Conservation (phyloP, 2,329 filamentous ascomycete species). For the Magnaporthiopsis incrustans region DNA sequence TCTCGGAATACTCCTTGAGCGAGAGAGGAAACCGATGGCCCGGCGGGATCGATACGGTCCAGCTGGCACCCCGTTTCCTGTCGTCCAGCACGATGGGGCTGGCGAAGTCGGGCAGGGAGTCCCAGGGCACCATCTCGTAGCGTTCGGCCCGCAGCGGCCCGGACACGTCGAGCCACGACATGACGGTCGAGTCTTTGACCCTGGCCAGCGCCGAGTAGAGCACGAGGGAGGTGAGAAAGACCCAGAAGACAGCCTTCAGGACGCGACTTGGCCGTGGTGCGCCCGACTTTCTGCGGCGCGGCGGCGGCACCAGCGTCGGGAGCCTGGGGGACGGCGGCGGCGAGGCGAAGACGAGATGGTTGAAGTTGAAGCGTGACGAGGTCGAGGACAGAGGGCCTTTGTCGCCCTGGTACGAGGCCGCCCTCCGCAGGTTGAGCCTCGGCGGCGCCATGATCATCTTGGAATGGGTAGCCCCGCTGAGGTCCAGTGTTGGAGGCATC, state of each 20-base stretch:
- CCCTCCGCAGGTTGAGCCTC: constrained; percentile 50
- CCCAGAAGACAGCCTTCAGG: constrained; percentile 46
- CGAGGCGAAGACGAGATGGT: constrained; percentile 57
- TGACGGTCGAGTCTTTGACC: constrained; percentile 21
- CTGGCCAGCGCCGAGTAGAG: constrained; percentile 38
- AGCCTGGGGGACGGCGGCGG: constrained; percentile 65
- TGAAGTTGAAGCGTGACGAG: constrained; percentile 57
- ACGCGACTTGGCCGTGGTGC: constrained; percentile 51
- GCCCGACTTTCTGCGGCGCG: constrained; percentile 53
- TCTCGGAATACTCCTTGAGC: constrained; percentile 57
- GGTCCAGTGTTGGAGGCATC: constrained; percentile 40
- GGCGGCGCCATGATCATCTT: constrained; percentile 47
- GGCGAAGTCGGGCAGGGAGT: constrained; percentile 61
- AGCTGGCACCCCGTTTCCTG: constrained; percentile 54
- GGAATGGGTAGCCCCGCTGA: constrained; percentile 34
- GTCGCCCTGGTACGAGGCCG: constrained; percentile 47
- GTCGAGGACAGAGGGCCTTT: constrained; percentile 48
- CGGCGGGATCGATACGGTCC: constrained; percentile 74
- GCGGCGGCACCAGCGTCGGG: constrained; percentile 53
- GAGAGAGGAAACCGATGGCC: constrained; percentile 58
- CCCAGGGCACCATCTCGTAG: constrained; percentile 60
- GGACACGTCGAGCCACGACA: neutral
- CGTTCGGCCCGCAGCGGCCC: constrained; percentile 28
- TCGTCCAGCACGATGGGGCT: constrained; percentile 66
- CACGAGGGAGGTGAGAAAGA: constrained; percentile 40